Conservation (phyloP, 805 yeast genomes). For the Yarrowia sp. region DNA sequence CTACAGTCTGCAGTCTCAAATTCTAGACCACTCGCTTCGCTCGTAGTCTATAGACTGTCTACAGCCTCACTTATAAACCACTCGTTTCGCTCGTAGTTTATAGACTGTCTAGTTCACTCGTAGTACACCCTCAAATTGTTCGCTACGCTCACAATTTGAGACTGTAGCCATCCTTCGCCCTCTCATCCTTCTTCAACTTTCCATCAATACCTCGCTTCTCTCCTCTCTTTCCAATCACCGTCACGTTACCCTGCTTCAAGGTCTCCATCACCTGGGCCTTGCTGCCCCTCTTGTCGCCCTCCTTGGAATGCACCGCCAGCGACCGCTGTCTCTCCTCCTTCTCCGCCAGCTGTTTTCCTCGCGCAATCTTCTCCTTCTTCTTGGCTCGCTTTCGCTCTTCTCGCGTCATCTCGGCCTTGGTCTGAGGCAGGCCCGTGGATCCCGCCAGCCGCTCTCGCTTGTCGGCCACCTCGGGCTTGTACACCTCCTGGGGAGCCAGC, state of each 20-base stretch:
- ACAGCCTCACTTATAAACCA: too few relatives aligned
- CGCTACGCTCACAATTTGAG: constrained; percentile 6
- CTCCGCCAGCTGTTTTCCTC: constrained; percentile 59
- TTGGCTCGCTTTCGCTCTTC: constrained; percentile 88
- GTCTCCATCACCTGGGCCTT: constrained; percentile 72
- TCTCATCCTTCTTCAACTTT: constrained; percentile 58
- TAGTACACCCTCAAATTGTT: too few relatives aligned
- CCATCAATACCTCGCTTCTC: constrained; percentile 77
- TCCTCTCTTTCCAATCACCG: constrained; percentile 79
- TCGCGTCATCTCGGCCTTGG: constrained; percentile 80
- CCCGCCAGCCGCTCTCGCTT: constrained; percentile 66
- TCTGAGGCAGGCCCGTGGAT: constrained; percentile 78
- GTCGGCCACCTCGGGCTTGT: constrained; percentile 52
- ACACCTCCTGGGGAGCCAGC: constrained; percentile 95
- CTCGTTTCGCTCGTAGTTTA: too few relatives aligned
- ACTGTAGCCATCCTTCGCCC: constrained; percentile 42
- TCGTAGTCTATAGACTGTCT: too few relatives aligned
- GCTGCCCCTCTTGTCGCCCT: constrained; percentile 58
- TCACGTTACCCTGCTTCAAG: constrained; percentile 76
- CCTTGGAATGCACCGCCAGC: constrained; percentile 44
- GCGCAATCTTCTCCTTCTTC: constrained; percentile 84
- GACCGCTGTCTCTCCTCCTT: constrained; percentile 50
- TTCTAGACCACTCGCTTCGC: too few relatives aligned
- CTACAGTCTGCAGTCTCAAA: too few relatives aligned
- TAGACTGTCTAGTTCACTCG: too few relatives aligned